Base-by-base conservation (phyloP, 768 basidiomycete species). In the Mycena rosella region DNA sequence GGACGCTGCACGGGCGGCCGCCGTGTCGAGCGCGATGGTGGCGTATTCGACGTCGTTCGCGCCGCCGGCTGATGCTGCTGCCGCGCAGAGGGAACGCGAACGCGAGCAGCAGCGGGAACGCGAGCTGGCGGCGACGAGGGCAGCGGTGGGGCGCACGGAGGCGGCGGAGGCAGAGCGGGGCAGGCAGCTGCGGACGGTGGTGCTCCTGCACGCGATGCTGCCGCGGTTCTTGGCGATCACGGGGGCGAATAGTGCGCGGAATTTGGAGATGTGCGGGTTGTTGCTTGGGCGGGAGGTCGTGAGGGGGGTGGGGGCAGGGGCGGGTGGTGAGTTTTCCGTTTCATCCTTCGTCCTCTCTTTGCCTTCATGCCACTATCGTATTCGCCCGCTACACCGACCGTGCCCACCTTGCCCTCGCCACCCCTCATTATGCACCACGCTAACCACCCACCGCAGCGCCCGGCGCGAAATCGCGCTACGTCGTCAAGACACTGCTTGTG, bases 201-300 rank as follows among this genome's bases (percentile, higher is more conserved):
- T 67, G 44, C 83, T 97, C 0, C 96, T 96, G 13, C 82, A 88
- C 9, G 88, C 90, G 24, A 89, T 91, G 64, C 84, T 96, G n/a
- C 83, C 86, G 3, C 85, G 89, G 3, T 97, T 97, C 80, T 77
- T 95, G 6, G 84, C 86, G 17, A 90, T 95, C 57, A 95, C 96
- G 1, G 84, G 86, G 27, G 84, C 89, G 29, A 96, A 96, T 75
- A 98, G 95, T 18, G 81, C 84, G 54, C 81, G 85, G 76, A 94
- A 95, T 72, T 83, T 87, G 58, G 96, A 98, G 81, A 98, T 96
- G 1, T 96, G 95, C 76, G 96, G 94, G 38, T 73, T 97, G 59
- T 77, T 98, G 47, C 79, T 96, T 9, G 96, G 95, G n/a, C 89
- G 84, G 76, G 82, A 83, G 65, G 45, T 70, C 2, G 61, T 56